Base-by-base conservation (phyloP, 83 land plant genomes). In the Thuja plicata region DNA sequence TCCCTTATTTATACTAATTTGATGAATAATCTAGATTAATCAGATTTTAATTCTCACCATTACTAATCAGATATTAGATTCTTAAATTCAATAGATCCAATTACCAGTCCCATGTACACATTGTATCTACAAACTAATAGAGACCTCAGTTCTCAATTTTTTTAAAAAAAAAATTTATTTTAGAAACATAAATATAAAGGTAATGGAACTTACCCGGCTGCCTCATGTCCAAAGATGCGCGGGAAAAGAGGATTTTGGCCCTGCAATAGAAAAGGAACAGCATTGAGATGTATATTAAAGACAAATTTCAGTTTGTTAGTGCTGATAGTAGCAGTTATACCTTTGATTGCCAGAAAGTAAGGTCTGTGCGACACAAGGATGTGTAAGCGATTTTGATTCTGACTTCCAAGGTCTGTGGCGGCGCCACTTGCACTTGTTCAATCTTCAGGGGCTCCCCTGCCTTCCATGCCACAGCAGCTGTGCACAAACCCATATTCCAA, bases 221-320 rank as follows among this genome's bases (percentile, higher is more conserved):
- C 97, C 79, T 96, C 97, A 91, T 96, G 97, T 21, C 97, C 97
- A 78, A 94, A 91, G 32, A 96, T 96, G 5, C 97, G 90, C 43
- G 97, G 96, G 86, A 94, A 96, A 17, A 93, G 8, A 1, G 96
- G 94, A 19, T 86, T 91, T 50, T 92, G 95, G 0, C 94, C 95
- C 95, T 95, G 94, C 73, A 86, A 19, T 38, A 57, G 8, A 86
- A 34, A 6, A 70, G n/a, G 9, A 70, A 30, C 11, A 8, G 74
- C 32, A 70, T 6, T 70, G 32, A n/a, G 74, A n/a, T 5, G 27
- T 7, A 27, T 0, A 6, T 78, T 12, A 19, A 24, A 19, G 24
- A 38, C 50, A 43, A 21, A 82, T 19, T 17, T 24, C 15, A 82
- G 0, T 7, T 2, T 17, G 27, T 82, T 17, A 11, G 13, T 19